Evolutionary conservation across 495 filamentous ascomycete genomes (phyloP), one percentile per base, ranked within the genome.

Genomic region (Aspergillus conjunctus): DNA sequence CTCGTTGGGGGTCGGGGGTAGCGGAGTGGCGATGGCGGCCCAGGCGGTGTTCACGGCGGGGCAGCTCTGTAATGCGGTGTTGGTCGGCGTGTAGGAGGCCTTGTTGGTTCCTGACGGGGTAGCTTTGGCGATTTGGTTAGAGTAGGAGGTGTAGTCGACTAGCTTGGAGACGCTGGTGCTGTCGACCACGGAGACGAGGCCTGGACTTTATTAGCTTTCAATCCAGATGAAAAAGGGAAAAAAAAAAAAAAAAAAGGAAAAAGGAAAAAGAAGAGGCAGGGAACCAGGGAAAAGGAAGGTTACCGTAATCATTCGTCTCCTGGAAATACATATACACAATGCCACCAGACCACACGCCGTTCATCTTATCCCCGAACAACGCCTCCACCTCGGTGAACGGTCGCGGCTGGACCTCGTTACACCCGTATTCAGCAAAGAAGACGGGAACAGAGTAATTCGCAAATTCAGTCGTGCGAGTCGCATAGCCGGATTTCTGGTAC

Each of bases 381-480:
- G 91, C 87, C 14, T 73, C 74, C n/a, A 96, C 92, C 66, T 98
- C 94, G 56, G 90, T 86, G 79, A 94, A 98, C 45, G 79, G 75
- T 70, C 94, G 91, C 18, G 88, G 89, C 17, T 78, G 75, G 21
- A 86, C 86, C 10, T 81, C 76, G 78, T 97, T 98, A 83, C 94
- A 98, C 37, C 94, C 94, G 73, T 98, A 98, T 75, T 98, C 94
- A 56, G 94, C 92, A 73, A 98, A 97, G 86, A 98, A 98, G 61
- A 90, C 87, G 45, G 94, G 94, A 7, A 96, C 89, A 7, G 89
- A 89, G 79, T 93, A 98, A 71, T 88, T 88, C 50, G 77, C 71
- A 77, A 96, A 98, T 76, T 95, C 91, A 41, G 87, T 74, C 39
- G 91, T 92, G 66, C 92, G 87, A 26, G 81, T 82, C 63, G 89